Conservation (phyloP, 352 stramenopile genomes). For the Peronospora belbahrii region DNA sequence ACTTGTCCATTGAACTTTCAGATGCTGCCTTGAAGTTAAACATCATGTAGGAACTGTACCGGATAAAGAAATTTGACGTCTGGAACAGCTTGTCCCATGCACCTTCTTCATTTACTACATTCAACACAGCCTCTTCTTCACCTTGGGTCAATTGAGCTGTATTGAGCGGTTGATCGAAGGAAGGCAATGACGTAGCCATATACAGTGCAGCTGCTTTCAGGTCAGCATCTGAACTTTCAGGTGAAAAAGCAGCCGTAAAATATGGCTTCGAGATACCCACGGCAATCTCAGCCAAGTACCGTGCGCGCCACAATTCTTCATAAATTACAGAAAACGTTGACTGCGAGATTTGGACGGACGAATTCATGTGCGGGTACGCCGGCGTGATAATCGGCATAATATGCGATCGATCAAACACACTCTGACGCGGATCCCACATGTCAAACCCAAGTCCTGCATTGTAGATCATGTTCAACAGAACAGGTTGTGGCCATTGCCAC, state of each 20-base stretch:
- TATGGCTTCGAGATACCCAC: conserved; percentile 43
- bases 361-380: conserved; percentile 97
- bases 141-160: conserved; percentile 6
- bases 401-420: conserved; percentile 85
- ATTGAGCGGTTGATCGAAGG: conserved; percentile 16
- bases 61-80: conserved; percentile 78
- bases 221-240: conserved; percentile 23
- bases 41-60: conserved; percentile 71
- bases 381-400: conserved; percentile 99
- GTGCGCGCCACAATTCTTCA: conserved; percentile 82
- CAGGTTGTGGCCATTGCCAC: conserved; percentile 74
- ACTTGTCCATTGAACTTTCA: conserved; percentile 62
- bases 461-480: conserved; percentile 84
- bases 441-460: conserved; percentile 74
- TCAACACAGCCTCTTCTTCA: conserved; percentile 1
- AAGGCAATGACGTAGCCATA: conserved; percentile 29
- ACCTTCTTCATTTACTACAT: conserved; percentile 2
- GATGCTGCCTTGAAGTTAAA: conserved; percentile 60
- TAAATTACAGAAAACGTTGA: conserved; percentile 90
- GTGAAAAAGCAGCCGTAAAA: conserved; percentile 7
- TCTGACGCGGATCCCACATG: conserved; percentile 84
- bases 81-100: conserved; percentile 70
- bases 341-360: conserved; percentile 92
- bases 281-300: conserved; percentile 62
- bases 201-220: conserved; percentile 32